Evolutionary conservation across 2,329 filamentous ascomycete species (phyloP), one percentile per base, ranked within the genome.

Genomic region (Neoarthrinium moseri): DNA sequence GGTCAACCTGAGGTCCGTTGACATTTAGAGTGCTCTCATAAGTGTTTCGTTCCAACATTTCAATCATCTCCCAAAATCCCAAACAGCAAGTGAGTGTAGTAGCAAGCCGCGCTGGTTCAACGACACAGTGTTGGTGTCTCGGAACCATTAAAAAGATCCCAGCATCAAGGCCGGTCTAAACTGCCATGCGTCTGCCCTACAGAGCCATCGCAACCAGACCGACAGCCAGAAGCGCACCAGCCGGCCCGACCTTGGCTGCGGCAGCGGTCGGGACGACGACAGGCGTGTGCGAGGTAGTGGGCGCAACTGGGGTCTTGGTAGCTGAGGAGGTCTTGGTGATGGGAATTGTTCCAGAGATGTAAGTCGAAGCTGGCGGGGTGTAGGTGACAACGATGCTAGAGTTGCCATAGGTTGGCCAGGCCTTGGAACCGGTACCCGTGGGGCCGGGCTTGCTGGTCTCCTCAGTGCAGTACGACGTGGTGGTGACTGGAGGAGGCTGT

Each of bases 201-300:
- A 72, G 51, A 46, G 65, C 54, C 32, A 74, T 43, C 18, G 64
- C 68, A 40, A 63, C 67, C 29, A 70, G 47, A 47, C 65, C 71
- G 33, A 63, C 71, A 24, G 70, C 45, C 37, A 69, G 53, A 33
- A 72, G 57, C 45, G 66, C 65, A 21, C 66, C 67, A 20, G 67
- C 42, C 22, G 64, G 55, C 29, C 59, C 60, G 26, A 60, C 49
- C 54, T 64, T 68, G 47, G 58, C 62, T 37, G 66, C 70, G 18
- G 61, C 71, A 30, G 62, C 70, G 29, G 64, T 64, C 18, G 64
- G 60, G n/a, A 69, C 55, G 37, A 60, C 52, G 3, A 56, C 47
- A 34, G 61, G 48, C n/a, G n/a, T n/a, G 13, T 55, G 46, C 17
- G 49, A 54, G 30, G 48, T 53, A 17, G 57, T 61, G 32, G 61